Evolutionary conservation across 345 rosid species (phyloP).

Genomic region (Hibiscus mutabilis): DNA sequence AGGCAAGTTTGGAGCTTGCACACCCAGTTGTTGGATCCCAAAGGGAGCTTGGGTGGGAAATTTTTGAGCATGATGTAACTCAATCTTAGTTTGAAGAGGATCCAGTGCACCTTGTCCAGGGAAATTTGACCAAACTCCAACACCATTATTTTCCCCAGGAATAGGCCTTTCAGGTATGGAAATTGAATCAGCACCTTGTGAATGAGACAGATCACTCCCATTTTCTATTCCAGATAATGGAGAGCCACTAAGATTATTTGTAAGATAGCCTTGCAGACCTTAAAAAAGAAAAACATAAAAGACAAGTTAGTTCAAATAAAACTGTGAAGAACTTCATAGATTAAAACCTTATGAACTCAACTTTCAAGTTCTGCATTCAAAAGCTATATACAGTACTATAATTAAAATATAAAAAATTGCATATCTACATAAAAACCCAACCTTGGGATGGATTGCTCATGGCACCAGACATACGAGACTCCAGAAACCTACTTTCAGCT

Average conservation of each 20-base stretch:
- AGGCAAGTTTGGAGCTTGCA: constrained; percentile 10
- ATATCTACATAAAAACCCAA: no score
- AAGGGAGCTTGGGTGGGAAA: constrained; percentile 55
- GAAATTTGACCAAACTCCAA: constrained; percentile 46
- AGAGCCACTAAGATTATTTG: constrained; percentile 39
- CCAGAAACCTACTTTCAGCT: constrained; percentile 86
- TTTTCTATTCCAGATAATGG: constrained; percentile 36
- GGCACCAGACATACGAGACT: constrained; percentile 72
- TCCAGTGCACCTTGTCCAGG: constrained; percentile 22
- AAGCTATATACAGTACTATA: no score
- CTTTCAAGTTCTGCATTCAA: no score
- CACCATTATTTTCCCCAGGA: constrained; percentile 41
- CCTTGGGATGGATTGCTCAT: constrained; percentile 36
- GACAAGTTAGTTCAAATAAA: no score
- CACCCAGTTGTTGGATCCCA: constrained; percentile 20
- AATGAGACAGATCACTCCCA: neutral
- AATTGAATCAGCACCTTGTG: no score
- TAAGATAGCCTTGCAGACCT: constrained; percentile 65
- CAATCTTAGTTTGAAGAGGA: constrained; percentile 53
- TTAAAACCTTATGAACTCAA: no score
- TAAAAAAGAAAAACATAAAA: no score
- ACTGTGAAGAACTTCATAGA: no score
- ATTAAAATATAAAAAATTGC: no score
- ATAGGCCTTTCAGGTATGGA: no score
- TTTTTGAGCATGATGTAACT: constrained; percentile 8